These are phyloP conservation scores for Helicostylum pulchrum DNA, from an alignment of 192 early-diverging fungal species.

Conservation along the genomic window DNA sequence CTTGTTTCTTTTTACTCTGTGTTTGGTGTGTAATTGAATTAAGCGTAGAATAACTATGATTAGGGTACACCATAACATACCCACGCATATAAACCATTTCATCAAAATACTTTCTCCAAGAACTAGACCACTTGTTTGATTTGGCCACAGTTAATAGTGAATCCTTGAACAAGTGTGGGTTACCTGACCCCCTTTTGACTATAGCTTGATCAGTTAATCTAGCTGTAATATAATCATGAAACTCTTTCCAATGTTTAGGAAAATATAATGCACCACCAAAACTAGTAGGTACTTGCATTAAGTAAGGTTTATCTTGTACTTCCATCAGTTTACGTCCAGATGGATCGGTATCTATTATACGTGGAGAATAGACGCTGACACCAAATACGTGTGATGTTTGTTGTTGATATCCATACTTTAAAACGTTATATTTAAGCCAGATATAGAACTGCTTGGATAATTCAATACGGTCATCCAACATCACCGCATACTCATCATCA, in stretches of 20 bases:
- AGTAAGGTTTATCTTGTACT: slow-evolving; percentile 30
- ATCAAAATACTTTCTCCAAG: slow-evolving; percentile 56
- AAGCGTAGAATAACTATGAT: slow-evolving; percentile 31
- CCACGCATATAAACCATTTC: slow-evolving; percentile 59
- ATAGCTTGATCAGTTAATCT: slow-evolving; percentile 42
- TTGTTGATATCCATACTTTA: slow-evolving; percentile 9
- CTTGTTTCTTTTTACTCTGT: slow-evolving; percentile 11
- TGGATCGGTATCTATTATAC: slow-evolving; percentile 44
- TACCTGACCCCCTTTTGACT: slow-evolving; percentile 17
- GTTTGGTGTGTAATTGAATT: slow-evolving; percentile 33
- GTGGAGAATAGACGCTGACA: slow-evolving; percentile 52
- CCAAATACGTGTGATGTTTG: slow-evolving; percentile 42
- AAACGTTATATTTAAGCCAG: slow-evolving; percentile 52
- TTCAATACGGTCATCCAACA: slow-evolving; percentile 57
- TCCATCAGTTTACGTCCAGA: slow-evolving; percentile 41
- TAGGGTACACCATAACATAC: slow-evolving; percentile 60
- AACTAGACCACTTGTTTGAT: slow-evolving; percentile 52
- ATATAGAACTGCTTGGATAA: slow-evolving; percentile 52
- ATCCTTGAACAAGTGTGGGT: slow-evolving; percentile 43
- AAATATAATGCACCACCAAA: slow-evolving; percentile 57
- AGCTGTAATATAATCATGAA: slow-evolving; percentile 54
- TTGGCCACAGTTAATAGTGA: slow-evolving; percentile 41
- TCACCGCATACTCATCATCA: slow-evolving; percentile 50
- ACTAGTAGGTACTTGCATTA: slow-evolving; percentile 49
- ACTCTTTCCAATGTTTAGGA: slow-evolving; percentile 59